Evolutionary conservation across 768 basidiomycete species (phyloP).

Genomic region (Serendipita sp.): DNA sequence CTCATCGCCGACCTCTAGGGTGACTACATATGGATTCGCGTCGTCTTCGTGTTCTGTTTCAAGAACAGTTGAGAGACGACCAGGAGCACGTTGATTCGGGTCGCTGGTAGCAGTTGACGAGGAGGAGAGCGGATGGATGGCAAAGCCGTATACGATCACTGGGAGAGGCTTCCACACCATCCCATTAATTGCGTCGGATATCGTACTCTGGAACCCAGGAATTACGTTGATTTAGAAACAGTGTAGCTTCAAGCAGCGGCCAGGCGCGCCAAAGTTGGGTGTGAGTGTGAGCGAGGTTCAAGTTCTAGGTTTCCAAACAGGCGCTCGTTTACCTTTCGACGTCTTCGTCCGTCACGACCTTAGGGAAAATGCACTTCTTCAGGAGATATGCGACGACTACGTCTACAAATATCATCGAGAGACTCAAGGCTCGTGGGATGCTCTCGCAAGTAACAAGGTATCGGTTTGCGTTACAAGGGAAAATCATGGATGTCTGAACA

Average conservation of each 20-base stretch:
- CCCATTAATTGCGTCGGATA: neutral
- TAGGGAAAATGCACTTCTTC: neutral
- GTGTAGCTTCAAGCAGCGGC: too few species aligned
- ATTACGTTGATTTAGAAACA: too few species aligned
- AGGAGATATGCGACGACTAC: neutral
- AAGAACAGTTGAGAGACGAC: slow-evolving; percentile 44
- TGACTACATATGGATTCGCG: slow-evolving; percentile 39
- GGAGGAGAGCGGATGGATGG: slow-evolving; percentile 65
- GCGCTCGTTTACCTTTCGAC: neutral
- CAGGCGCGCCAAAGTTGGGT: neutral
- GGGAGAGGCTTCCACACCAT: slow-evolving; percentile 45
- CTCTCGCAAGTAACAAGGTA: neutral
- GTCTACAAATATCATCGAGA: neutral
- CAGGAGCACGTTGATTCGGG: slow-evolving; percentile 10
- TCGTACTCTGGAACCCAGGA: too few species aligned
- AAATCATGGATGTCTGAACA: neutral
- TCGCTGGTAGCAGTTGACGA: slow-evolving; percentile 53
- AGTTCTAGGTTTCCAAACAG: neutral
- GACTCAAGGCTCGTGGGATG: neutral
- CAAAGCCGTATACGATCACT: slow-evolving; percentile 79
- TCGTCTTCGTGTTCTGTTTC: slow-evolving; percentile 44
- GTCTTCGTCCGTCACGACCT: neutral
- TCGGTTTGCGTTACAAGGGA: neutral
- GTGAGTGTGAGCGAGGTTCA: neutral
- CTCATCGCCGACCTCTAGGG: slow-evolving; percentile 89